phyloP scores from a whole-genome alignment of 805 yeast genomes.

The Starmerella powellii region DNA sequence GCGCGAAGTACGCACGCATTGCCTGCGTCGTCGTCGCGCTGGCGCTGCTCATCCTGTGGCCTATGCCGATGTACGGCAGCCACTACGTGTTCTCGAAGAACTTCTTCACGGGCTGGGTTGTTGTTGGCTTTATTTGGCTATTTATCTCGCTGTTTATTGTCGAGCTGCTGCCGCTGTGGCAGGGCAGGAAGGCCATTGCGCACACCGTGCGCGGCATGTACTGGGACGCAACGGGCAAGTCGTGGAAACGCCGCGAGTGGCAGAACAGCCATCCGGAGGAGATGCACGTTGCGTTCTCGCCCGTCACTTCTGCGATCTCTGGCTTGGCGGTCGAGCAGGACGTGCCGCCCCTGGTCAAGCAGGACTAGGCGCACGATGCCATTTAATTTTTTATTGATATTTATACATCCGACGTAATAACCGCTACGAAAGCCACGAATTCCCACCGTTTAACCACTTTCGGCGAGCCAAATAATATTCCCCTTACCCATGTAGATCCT shows the following conservation, averaged over 20 bases:
- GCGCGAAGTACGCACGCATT: conserved; percentile 48
- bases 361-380: not conserved
- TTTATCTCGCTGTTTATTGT: conserved; percentile 43
- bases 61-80: conserved; percentile 87
- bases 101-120: conserved; percentile 83
- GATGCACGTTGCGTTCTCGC: conserved; percentile 35
- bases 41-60: conserved; percentile 64
- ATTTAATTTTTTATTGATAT: not conserved
- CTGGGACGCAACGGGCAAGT: conserved; percentile 75
- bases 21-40: conserved; percentile 52
- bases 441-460: no score
- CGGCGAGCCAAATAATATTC: no score
- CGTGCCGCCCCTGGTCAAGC: conserved; percentile 6
- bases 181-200: conserved; percentile 56
- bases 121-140: conserved; percentile 69
- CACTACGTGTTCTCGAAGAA: conserved; percentile 58
- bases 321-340: not conserved
- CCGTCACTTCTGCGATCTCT: conserved; percentile 7
- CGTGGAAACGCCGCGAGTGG: conserved; percentile 61
- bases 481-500: no score
- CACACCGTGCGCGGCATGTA: conserved; percentile 62
- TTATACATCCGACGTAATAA: not conserved
- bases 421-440: no score
- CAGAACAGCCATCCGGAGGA: conserved; percentile 61
- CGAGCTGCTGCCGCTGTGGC: conserved; percentile 55